Conservation (phyloP, 2,329 filamentous ascomycete genomes). For the Fusarium odoratissimum region DNA sequence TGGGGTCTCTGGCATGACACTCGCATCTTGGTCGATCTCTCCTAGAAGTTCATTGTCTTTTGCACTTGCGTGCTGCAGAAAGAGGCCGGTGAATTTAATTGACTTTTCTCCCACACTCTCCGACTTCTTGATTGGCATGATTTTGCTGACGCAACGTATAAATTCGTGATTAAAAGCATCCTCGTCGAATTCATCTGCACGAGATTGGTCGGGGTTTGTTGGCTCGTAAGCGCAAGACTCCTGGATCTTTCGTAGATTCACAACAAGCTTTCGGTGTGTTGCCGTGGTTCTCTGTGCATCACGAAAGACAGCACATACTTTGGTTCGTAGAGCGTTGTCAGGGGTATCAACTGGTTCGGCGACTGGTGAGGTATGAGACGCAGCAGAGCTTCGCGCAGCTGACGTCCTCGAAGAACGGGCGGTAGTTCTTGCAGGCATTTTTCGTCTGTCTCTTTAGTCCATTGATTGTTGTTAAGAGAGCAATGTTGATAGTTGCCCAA, state of each 20-base stretch:
- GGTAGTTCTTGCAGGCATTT: constrained; percentile 64
- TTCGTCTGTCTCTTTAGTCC: constrained; percentile 16
- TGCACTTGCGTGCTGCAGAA: constrained; percentile 77
- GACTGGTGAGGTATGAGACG: constrained; percentile 61
- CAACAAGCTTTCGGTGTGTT: constrained; percentile 88
- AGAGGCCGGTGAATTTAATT: constrained; percentile 88
- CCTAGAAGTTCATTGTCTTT: constrained; percentile 77
- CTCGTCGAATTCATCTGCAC: constrained; percentile 79
- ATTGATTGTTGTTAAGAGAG: constrained; percentile 4
- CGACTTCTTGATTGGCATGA: constrained; percentile 90
- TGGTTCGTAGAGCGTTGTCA: constrained; percentile 76
- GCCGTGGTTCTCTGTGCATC: constrained; percentile 91
- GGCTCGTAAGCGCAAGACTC: constrained; percentile 82
- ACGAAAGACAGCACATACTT: constrained; percentile 78
- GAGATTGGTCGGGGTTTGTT: constrained; percentile 61
- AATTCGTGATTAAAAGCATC: constrained; percentile 90
- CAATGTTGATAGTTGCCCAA: constrained; percentile 12
- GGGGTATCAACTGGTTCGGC: constrained; percentile 83
- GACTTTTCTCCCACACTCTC: constrained; percentile 88
- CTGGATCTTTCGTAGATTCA: constrained; percentile 90
- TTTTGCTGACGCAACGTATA: constrained; percentile 80
- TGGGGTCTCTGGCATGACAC: constrained; percentile 82
- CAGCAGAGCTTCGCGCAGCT: constrained; percentile 57
- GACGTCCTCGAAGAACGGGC: constrained; percentile 60
- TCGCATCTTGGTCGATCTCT: constrained; percentile 74